These are phyloP conservation scores for Psophocarpus tetragonolobus DNA, from an alignment of 306 rosid species.

Conservation along the genomic window DNA sequence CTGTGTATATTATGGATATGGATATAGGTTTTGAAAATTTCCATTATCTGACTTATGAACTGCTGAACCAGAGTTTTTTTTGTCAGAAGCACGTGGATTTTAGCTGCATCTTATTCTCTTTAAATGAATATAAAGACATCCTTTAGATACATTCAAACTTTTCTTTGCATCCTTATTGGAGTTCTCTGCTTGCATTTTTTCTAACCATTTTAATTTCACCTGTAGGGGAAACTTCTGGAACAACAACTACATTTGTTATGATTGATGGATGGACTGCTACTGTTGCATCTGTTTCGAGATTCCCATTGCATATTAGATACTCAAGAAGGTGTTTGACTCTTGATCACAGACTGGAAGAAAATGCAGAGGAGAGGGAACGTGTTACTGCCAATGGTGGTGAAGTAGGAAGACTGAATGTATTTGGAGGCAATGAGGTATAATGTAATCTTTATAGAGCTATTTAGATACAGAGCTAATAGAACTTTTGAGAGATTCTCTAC, in stretches of 20 bases:
- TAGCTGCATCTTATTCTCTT: too few relatives aligned
- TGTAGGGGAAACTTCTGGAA: constrained; percentile 91
- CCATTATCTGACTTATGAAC: too few relatives aligned
- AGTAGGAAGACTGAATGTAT: constrained; percentile 94
- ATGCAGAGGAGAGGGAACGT: constrained; percentile 90
- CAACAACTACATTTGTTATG: constrained; percentile 87
- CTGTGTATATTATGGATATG: too few relatives aligned
- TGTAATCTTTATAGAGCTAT: too few relatives aligned
- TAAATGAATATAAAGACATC: too few relatives aligned
- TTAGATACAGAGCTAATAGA: too few relatives aligned
- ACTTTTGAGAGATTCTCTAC: too few relatives aligned
- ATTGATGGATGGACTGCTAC: constrained; percentile 89
- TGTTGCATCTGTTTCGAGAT: constrained; percentile 92
- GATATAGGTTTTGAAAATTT: too few relatives aligned
- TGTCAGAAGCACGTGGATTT: too few relatives aligned
- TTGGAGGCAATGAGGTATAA: constrained; percentile 81
- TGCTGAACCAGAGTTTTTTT: too few relatives aligned
- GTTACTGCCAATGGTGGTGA: constrained; percentile 98
- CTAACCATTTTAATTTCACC: constrained; percentile 22
- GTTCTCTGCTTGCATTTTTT: constrained; percentile 17
- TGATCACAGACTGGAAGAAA: constrained; percentile 94
- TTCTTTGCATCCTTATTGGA: background rate
- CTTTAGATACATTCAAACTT: constrained; percentile 44
- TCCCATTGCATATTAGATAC: constrained; percentile 92
- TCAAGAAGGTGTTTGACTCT: constrained; percentile 89